Evolutionary conservation across 2,329 filamentous ascomycete species (phyloP).

Genomic region (Myriosclerotinia duriaeana): DNA sequence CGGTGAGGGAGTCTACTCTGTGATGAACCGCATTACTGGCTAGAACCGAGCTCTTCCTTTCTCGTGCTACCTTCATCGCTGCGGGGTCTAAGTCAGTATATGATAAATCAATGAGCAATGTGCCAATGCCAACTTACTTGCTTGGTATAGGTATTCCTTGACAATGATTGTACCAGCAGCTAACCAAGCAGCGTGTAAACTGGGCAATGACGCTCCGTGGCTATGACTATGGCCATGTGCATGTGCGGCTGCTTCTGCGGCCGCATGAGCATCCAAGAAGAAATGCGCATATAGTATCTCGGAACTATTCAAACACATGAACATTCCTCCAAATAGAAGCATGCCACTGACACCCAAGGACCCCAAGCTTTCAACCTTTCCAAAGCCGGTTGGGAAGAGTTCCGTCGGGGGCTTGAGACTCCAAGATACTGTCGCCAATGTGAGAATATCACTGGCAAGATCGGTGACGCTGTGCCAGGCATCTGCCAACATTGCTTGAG

Average conservation of each 20-base stretch:
- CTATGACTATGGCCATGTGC: conserved; percentile 63
- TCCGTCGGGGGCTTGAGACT: conserved; percentile 81
- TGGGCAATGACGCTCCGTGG: conserved; percentile 67
- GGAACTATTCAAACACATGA: conserved; percentile 82
- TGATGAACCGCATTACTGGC: conserved; percentile 96
- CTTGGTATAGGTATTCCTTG: conserved; percentile 96
- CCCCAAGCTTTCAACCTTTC: conserved; percentile 95
- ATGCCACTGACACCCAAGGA: conserved; percentile 91
- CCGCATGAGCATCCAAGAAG: conserved; percentile 61
- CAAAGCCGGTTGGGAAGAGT: conserved; percentile 86
- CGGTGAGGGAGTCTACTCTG: conserved; percentile 91
- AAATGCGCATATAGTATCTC: conserved; percentile 70
- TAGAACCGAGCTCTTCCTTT: conserved; percentile 92
- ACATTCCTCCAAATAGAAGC: conserved; percentile 81
- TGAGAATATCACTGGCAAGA: conserved; percentile 91
- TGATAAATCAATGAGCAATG: conserved; percentile 5
- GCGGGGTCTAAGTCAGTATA: conserved; percentile 32
- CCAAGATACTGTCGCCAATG: conserved; percentile 90
- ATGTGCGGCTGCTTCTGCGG: conserved; percentile 54
- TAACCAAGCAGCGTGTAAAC: conserved; percentile 92
- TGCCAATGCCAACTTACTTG: conserved; percentile 65
- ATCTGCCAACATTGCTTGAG: conserved; percentile 88
- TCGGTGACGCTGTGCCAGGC: conserved; percentile 95
- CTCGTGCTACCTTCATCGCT: conserved; percentile 94
- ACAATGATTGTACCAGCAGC: conserved; percentile 84